Conservation (phyloP, 2,329 filamentous ascomycete genomes). For the Hymenoscyphus fructigenus region DNA sequence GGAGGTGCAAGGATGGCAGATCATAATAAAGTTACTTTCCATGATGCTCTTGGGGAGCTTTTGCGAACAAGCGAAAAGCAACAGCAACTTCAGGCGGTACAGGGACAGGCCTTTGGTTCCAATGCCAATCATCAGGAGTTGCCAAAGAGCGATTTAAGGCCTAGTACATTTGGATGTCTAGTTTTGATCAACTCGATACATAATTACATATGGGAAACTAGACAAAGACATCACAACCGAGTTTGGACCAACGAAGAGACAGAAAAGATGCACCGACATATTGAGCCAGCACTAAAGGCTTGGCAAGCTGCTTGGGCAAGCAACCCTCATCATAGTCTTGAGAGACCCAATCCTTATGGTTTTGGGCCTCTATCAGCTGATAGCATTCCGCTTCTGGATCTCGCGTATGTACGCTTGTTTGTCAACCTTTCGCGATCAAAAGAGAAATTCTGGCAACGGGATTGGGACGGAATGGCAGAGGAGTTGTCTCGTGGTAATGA, state of each 20-base stretch:
- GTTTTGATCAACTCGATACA: constrained; percentile 92
- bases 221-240: constrained; percentile 83
- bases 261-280: constrained; percentile 92
- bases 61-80: constrained; percentile 71
- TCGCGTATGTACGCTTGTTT: constrained; percentile 89
- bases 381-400: constrained; percentile 83
- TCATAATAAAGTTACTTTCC: constrained; percentile 74
- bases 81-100: constrained; percentile 49
- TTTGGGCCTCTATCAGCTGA: constrained; percentile 82
- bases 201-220: constrained; percentile 98
- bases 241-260: constrained; percentile 91
- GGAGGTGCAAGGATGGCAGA: constrained; percentile 70
- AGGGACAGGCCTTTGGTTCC: constrained; percentile 46
- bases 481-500: constrained; percentile 79
- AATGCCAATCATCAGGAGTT: constrained; percentile 48
- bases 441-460: constrained; percentile 89
- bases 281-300: constrained; percentile 88
- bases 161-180: constrained; percentile 89
- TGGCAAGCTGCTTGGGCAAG: constrained; percentile 93
- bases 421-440: constrained; percentile 91
- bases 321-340: constrained; percentile 79
- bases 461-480: constrained; percentile 88
- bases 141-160: constrained; percentile 64
- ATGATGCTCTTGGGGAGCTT: constrained; percentile 76
- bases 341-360: constrained; percentile 81